Base-by-base conservation (phyloP, 2,329 filamentous ascomycete species). In the Aspergillus oerlinghausenensis region DNA sequence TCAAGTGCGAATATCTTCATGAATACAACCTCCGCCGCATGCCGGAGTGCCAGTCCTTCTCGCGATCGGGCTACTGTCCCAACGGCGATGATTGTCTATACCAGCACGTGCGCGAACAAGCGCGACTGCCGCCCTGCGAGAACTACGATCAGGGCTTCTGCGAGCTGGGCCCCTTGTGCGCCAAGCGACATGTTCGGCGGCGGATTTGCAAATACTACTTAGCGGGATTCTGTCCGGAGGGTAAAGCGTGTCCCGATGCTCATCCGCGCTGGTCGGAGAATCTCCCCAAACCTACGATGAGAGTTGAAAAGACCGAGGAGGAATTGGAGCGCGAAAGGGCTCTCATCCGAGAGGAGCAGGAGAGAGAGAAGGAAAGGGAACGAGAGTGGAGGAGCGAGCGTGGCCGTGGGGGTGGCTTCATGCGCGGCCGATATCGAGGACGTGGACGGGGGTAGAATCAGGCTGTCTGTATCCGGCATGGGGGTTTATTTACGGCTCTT, bases 11-110 rank as follows among this genome's bases (percentile, higher is more conserved):
- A 79, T 99, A 97, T 69, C 81, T 97, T 50, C 94, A 99, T 81
- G 94, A 97, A 77, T 99, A 97, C 80, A 97, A 99, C 77, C 84
- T 99, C 65, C 87, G 94, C 62, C 92, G 94, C 75, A 97, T 97
- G 91, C 92, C 94, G 61, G 94, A 97, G 78, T 99, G 94, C 78
- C 96, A 96, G 70, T 96, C 96, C 76, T 97, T 93, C 77, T 87
- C 92, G 56, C 85, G 92, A 59, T 96, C 94, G 70, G 91, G 91
- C 55, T 97, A 95, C 73, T 99, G 94, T 77, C 90, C 89, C 61
- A 96, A 97, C 76, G 94, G 93, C 64, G 93, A 97, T 74, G 94
- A 99, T 77, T 99, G 94, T 70, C 80, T 96, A 4, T 96, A 96
- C 73, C 85, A 96, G 49, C 91, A 96, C 76, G 89, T 95, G 67